Conservation (phyloP, 768 basidiomycete genomes). For the Cubamyces lactineus region DNA sequence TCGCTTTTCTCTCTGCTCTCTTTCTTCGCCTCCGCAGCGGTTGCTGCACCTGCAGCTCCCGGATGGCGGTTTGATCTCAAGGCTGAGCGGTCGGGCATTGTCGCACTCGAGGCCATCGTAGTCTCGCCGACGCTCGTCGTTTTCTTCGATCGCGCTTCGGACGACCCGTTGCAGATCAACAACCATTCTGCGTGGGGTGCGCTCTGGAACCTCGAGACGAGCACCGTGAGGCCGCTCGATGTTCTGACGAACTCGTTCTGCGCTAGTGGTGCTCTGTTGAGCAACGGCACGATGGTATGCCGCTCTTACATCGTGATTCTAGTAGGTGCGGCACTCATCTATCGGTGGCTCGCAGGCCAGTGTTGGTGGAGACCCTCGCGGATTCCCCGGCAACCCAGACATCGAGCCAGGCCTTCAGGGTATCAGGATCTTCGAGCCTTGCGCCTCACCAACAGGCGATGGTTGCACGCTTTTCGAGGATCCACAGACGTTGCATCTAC, state of each 20-base stretch:
- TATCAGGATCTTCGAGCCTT: constrained; percentile 73
- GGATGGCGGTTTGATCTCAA: constrained; percentile 40
- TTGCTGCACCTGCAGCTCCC: constrained; percentile 18
- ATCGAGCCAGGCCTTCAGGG: constrained; percentile 80
- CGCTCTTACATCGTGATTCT: background rate
- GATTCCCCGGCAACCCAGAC: constrained; percentile 60
- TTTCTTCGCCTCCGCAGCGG: background rate
- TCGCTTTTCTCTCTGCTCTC: constrained; percentile 6
- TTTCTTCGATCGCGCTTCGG: constrained; percentile 83
- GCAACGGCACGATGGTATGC: constrained; percentile 59
- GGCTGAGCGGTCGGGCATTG: constrained; percentile 71
- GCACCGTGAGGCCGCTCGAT: constrained; percentile 60
- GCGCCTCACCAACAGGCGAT: constrained; percentile 49
- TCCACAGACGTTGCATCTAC: constrained; percentile 65
- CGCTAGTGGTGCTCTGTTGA: constrained; percentile 60
- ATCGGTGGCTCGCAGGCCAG: constrained; percentile 46
- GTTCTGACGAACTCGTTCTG: constrained; percentile 86
- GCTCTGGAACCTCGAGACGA: constrained; percentile 68
- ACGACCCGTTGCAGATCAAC: constrained; percentile 73
- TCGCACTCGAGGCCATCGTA: constrained; percentile 76
- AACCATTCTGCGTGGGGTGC: constrained; percentile 85
- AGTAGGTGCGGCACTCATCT: background rate
- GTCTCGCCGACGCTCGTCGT: constrained; percentile 73
- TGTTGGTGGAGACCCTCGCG: constrained; percentile 82
- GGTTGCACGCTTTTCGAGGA: constrained; percentile 69